These are phyloP conservation scores for Massarina eburnea DNA, from an alignment of 2,329 filamentous ascomycete species.

Conservation along the genomic window DNA sequence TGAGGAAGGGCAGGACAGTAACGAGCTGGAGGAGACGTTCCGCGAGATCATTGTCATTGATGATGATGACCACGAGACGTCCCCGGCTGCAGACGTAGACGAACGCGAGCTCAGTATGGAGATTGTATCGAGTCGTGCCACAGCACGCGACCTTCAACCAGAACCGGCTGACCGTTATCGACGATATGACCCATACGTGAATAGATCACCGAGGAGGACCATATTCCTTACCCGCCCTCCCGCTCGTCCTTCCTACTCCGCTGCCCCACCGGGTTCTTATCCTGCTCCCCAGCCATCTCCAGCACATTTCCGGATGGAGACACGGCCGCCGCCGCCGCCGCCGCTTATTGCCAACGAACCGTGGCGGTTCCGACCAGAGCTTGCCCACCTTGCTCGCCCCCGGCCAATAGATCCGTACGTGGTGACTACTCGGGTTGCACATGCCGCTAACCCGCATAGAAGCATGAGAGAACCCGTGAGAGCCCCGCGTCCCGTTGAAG, in stretches of 20 bases:
- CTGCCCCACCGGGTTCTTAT: conserved; percentile 12
- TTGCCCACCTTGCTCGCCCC: conserved; percentile 10
- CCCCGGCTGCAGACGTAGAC: conserved; percentile 17
- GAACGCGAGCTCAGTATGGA: conserved; percentile 36
- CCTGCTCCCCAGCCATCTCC: conserved; percentile 8
- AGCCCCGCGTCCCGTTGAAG: conserved; percentile 15
- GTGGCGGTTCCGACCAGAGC: conserved; percentile 6
- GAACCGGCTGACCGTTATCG: conserved; percentile 20
- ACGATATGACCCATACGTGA: conserved; percentile 14
- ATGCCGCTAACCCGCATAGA: conserved; percentile 19
- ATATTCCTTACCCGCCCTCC: conserved; percentile 23
- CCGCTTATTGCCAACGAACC: conserved; percentile 4
- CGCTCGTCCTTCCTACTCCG: conserved; percentile 5
- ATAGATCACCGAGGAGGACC: conserved; percentile 22
- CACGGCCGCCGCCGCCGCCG: background rate
- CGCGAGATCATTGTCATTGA: conserved; percentile 66
- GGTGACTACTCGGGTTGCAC: background rate
- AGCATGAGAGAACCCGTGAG: conserved; percentile 14
- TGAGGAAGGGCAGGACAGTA: conserved; percentile 53
- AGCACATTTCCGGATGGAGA: conserved; percentile 4
- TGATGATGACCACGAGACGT: conserved; percentile 51
- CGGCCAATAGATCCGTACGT: conserved; percentile 23
- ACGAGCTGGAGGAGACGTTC: conserved; percentile 62
- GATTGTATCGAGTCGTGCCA: conserved; percentile 35
- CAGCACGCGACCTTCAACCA: conserved; percentile 34